Conservation (phyloP, 371 early-diverging fungal species). For the Mucor saturninus region DNA sequence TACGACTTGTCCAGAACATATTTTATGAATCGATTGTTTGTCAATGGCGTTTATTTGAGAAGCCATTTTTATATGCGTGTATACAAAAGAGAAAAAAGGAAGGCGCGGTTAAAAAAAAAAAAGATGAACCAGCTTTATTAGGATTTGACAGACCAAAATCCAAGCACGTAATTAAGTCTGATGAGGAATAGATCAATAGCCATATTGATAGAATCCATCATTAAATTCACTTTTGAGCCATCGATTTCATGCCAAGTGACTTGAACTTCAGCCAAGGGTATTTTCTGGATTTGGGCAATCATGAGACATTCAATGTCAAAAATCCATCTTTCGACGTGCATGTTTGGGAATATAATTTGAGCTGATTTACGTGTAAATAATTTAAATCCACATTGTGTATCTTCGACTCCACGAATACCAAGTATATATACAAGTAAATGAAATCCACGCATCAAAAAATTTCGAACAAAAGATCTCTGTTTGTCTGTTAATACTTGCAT, state of each 20-base stretch:
- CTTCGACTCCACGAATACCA: constrained; percentile 83
- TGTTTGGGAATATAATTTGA: constrained; percentile 77
- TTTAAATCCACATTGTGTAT: constrained; percentile 98
- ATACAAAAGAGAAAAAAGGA: neutral
- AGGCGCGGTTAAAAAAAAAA: neutral
- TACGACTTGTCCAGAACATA: constrained; percentile 93
- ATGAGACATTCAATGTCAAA: constrained; percentile 95
- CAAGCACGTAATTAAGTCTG: constrained; percentile 83
- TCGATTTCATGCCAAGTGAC: constrained; percentile 97
- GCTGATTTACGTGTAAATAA: constrained; percentile 86
- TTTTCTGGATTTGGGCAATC: constrained; percentile 69
- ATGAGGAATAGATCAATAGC: constrained; percentile 86
- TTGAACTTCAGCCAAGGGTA: constrained; percentile 87
- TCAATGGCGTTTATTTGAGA: constrained; percentile 44
- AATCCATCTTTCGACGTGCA: constrained; percentile 96
- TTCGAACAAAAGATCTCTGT: constrained; percentile 87
- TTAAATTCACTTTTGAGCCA: constrained; percentile 89
- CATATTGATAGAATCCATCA: constrained; percentile 90
- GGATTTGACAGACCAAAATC: constrained; percentile 72
- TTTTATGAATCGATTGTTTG: constrained; percentile 61
- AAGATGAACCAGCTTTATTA: neutral
- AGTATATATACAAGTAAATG: constrained; percentile 84
- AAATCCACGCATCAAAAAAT: constrained; percentile 91
- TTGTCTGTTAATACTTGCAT: too few relatives aligned
- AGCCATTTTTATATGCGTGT: constrained; percentile 4